A percentile compares a stretch with the other conserved stretches of the same genome.
phyloP scores from a whole-genome alignment of 148 eudicot genomes.

The Persicaria maculosa region DNA sequence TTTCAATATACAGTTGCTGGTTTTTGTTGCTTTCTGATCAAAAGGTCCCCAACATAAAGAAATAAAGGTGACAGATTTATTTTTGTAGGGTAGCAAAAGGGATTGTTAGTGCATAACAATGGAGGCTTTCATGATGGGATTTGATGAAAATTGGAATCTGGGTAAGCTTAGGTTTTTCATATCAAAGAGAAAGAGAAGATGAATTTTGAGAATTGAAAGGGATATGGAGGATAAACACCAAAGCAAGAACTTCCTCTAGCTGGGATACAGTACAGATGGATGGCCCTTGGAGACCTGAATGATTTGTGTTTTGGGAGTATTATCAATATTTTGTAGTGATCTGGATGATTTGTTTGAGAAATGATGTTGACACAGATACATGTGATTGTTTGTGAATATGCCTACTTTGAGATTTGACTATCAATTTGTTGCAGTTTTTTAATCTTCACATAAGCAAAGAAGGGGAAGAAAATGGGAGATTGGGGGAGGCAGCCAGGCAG shows the following conservation, averaged over 20 bases:
- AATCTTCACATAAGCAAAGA: neutral
- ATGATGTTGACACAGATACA: neutral
- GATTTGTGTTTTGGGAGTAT: neutral
- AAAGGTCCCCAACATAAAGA: neutral
- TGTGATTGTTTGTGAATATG: conserved; percentile 7
- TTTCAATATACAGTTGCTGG: neutral
- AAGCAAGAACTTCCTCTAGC: neutral
- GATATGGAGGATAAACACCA: neutral
- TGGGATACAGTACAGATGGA: neutral
- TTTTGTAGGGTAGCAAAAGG: neutral
- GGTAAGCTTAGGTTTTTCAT: neutral
- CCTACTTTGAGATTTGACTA: neutral
- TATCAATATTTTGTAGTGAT: neutral
- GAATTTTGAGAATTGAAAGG: neutral
- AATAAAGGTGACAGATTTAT: neutral
- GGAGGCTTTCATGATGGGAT: neutral
- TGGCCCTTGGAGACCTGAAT: conserved; percentile 1
- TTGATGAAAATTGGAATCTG: neutral
- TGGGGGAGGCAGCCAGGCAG: neutral
- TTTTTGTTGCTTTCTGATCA: neutral
- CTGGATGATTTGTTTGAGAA: neutral
- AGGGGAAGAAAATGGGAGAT: neutral
- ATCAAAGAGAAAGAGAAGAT: neutral
- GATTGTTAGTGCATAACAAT: neutral
- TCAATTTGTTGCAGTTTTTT: neutral